These are phyloP conservation scores for Xylaria sp. DNA, from an alignment of 2,329 filamentous ascomycete genomes.

Conservation along the genomic window DNA sequence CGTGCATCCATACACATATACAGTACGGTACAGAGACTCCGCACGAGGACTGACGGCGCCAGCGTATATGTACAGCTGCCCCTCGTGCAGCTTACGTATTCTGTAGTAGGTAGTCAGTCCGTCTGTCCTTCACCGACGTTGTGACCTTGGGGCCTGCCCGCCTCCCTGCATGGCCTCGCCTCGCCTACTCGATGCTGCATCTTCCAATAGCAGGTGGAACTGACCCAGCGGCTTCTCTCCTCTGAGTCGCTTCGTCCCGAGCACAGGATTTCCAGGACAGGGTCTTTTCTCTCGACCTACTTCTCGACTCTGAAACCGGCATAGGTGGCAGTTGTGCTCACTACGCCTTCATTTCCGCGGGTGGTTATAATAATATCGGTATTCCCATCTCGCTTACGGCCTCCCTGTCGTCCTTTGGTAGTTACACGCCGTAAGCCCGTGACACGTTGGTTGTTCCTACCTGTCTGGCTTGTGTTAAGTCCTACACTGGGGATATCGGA, in stretches of 20 bases:
- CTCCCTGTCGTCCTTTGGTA: neutral
- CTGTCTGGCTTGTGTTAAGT: neutral
- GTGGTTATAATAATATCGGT: neutral
- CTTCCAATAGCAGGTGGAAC: constrained; percentile 9
- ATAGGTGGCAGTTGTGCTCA: constrained; percentile 9
- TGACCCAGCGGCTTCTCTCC: constrained; percentile 9
- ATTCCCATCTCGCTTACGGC: neutral
- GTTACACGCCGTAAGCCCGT: neutral
- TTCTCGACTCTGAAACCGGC: constrained; percentile 14
- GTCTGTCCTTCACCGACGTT: constrained; percentile 22
- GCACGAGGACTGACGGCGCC: constrained; percentile 21
- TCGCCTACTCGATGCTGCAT: constrained; percentile 12
- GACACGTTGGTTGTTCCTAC: neutral
- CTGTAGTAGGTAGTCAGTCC: constrained; percentile 9
- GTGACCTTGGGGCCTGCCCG: constrained; percentile 17
- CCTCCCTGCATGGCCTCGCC: constrained; percentile 14
- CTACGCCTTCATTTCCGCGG: neutral
- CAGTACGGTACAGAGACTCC: constrained; percentile 11
- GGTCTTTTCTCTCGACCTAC: constrained; percentile 7
- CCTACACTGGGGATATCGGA: neutral
- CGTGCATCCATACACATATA: neutral
- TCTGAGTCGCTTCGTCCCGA: constrained; percentile 8
- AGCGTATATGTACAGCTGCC: constrained; percentile 20
- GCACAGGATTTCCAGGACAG: constrained; percentile 7
- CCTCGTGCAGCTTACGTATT: constrained; percentile 25